A percentile compares a stretch with the other conserved stretches of the same genome.
phyloP scores from a whole-genome alignment of 768 basidiomycete species.

The Leccinum broughii region DNA sequence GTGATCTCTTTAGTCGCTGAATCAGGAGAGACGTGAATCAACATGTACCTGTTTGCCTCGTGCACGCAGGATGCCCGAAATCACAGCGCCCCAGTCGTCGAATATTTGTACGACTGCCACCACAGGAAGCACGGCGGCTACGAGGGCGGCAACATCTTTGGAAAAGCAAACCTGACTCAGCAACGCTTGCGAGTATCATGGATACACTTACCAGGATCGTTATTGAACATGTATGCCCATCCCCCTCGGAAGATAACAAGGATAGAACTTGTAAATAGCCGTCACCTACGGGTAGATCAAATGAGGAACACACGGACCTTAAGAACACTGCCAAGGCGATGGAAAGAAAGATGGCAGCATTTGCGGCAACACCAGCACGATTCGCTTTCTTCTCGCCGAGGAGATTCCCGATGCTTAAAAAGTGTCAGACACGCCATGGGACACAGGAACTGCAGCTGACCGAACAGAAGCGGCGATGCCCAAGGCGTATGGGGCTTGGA shows the following conservation, averaged over 20 bases:
- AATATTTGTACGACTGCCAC: slow-evolving; percentile 81
- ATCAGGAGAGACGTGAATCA: background rate
- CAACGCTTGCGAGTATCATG: background rate
- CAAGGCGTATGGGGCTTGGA: slow-evolving; percentile 81
- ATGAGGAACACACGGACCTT: slow-evolving; percentile 42
- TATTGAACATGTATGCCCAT: slow-evolving; percentile 80
- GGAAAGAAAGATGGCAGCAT: slow-evolving; percentile 64
- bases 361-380: slow-evolving; percentile 70
- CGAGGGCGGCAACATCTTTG: slow-evolving; percentile 28
- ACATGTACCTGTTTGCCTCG: slow-evolving; percentile 67
- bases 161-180: background rate
- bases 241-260: slow-evolving; percentile 59
- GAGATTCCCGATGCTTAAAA: slow-evolving; percentile 76
- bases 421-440: background rate
- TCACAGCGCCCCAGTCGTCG: slow-evolving; percentile 72
- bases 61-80: slow-evolving; percentile 79
- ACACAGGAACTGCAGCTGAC: slow-evolving; percentile 37
- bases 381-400: slow-evolving; percentile 76
- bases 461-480: slow-evolving; percentile 84
- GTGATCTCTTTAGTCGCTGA: background rate
- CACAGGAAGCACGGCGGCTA: slow-evolving; percentile 71
- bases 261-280: slow-evolving; percentile 38
- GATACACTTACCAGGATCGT: slow-evolving; percentile 47
- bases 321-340: slow-evolving; percentile 58
- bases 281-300: slow-evolving; percentile 2